phyloP scores from a whole-genome alignment of 2,329 filamentous ascomycete species.

The Phaeosphaeria sp. region DNA sequence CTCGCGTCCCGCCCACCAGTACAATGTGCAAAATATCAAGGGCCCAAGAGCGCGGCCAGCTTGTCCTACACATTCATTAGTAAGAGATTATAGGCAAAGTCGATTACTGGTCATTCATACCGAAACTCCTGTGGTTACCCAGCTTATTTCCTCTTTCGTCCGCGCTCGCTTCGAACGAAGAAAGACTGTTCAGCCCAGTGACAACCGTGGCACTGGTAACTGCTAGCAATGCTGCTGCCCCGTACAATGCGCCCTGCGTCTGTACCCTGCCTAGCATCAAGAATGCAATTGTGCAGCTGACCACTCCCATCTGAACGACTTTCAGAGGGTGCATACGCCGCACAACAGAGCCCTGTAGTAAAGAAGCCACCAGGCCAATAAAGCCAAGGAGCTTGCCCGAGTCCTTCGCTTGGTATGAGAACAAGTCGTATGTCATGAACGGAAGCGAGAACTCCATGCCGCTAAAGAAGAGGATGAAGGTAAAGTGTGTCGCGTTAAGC shows the following conservation, averaged over 20 bases:
- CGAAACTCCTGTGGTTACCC: constrained; percentile 76
- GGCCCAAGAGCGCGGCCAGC: constrained; percentile 86
- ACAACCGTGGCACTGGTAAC: constrained; percentile 94
- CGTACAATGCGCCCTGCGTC: constrained; percentile 74
- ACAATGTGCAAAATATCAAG: constrained; percentile 88
- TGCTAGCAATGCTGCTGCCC: constrained; percentile 82
- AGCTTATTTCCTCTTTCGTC: constrained; percentile 85
- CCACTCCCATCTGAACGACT: constrained; percentile 79
- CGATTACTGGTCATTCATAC: constrained; percentile 33
- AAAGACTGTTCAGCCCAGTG: constrained; percentile 88
- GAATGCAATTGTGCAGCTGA: constrained; percentile 80
- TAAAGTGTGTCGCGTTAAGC: constrained; percentile 84
- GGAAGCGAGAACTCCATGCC: constrained; percentile 98
- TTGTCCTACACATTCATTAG: constrained; percentile 67
- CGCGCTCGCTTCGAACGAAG: constrained; percentile 84
- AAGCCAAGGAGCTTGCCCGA: constrained; percentile 89
- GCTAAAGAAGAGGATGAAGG: constrained; percentile 95
- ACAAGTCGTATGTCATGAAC: constrained; percentile 96
- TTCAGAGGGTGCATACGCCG: constrained; percentile 81
- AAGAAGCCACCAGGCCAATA: constrained; percentile 86
- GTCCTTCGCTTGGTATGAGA: constrained; percentile 77
- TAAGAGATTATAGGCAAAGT: background rate
- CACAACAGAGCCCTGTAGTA: constrained; percentile 93
- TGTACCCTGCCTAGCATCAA: constrained; percentile 75
- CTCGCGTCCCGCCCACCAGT: constrained; percentile 97